phyloP scores from a whole-genome alignment of 2,329 filamentous ascomycete genomes.

The Phaeomoniella chlamydospora region DNA sequence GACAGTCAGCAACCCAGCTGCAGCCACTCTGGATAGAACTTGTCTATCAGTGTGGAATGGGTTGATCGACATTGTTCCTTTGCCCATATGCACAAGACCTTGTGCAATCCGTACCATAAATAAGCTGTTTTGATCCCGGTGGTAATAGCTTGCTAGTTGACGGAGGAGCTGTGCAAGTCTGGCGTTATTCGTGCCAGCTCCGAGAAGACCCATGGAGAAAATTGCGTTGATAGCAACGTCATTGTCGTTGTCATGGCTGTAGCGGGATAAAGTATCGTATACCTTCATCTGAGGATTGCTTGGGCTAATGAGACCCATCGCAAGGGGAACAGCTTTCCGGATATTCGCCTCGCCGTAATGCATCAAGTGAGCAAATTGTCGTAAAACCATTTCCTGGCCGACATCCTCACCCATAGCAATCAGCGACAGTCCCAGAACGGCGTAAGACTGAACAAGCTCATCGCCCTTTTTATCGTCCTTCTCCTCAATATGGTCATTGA shows the following conservation, averaged over 20 bases:
- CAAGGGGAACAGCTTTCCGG: constrained; percentile 84
- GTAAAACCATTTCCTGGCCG: constrained; percentile 95
- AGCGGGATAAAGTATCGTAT: constrained; percentile 92
- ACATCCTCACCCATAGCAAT: constrained; percentile 98
- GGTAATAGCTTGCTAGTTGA: constrained; percentile 95
- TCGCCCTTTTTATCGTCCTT: constrained; percentile 90
- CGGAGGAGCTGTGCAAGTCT: constrained; percentile 85
- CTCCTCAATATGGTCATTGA: constrained; percentile 93
- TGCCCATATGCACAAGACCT: constrained; percentile 96
- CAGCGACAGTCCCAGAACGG: constrained; percentile 81
- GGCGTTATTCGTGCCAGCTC: constrained; percentile 95
- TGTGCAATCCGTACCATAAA: constrained; percentile 99
- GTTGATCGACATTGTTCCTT: constrained; percentile 87
- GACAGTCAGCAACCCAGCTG: constrained; percentile 78
- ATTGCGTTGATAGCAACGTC: constrained; percentile 98
- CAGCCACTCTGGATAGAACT: constrained; percentile 80
- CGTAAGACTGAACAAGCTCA: constrained; percentile 89
- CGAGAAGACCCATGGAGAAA: constrained; percentile 95
- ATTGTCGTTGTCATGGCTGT: constrained; percentile 97
- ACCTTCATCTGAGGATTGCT: constrained; percentile 99
- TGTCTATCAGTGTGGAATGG: constrained; percentile 99
- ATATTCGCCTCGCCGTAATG: constrained; percentile 98
- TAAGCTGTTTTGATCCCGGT: constrained; percentile 84
- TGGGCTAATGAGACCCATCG: constrained; percentile 90
- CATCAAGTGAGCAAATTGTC: constrained; percentile 96